Base-by-base conservation (phyloP, 2,329 filamentous ascomycete species). In the Capronia americana region DNA sequence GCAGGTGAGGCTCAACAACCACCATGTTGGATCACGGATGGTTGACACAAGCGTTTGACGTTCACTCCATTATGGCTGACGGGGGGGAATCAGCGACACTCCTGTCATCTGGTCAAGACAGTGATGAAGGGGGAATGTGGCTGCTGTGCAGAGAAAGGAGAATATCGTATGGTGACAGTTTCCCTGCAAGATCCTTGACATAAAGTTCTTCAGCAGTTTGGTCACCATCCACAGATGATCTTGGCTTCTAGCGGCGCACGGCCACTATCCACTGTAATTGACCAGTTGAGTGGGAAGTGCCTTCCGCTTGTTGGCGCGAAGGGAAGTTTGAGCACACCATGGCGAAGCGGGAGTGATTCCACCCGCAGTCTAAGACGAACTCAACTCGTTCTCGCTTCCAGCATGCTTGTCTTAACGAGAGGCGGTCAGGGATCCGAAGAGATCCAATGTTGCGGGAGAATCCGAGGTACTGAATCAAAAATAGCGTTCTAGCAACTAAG, bases 361-460 rank as follows among this genome's bases (percentile, higher is more conserved):
- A 44, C 65, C 61, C 57, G 44, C 20, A 57, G 50, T 46, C 61
- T 67, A 64, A n/a, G 53, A 63, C 59, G 20, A 58, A 23, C n/a
- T 60, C 56, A 60, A 46, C 34, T 32, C 30, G 5, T 24, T 48
- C 5, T 51, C 48, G 48, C 48, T 24, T 51, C 48, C 4, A 26
- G 23, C 48, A 28, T 26, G 48, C 24, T 11, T 17, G 24, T 51
- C 12, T 12, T 12, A 8, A 51, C 48, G 24, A 7, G 48, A 51
- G 48, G 48, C 48, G 48, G 48, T 51, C 48, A 51, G 48, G 48
- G 48, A 51, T 51, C 48, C 24, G 48, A 51, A 23, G 48, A 51
- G 23, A 51, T 51, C 48, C 48, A 51, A 23, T 12, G 48, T 51
- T 8, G 48, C 23, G 48, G 48, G 20, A 26, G 17, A 51, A 51